These are phyloP conservation scores for Globisporangium irregulare DNA, from an alignment of 352 stramenopile genomes.

Conservation along the genomic window DNA sequence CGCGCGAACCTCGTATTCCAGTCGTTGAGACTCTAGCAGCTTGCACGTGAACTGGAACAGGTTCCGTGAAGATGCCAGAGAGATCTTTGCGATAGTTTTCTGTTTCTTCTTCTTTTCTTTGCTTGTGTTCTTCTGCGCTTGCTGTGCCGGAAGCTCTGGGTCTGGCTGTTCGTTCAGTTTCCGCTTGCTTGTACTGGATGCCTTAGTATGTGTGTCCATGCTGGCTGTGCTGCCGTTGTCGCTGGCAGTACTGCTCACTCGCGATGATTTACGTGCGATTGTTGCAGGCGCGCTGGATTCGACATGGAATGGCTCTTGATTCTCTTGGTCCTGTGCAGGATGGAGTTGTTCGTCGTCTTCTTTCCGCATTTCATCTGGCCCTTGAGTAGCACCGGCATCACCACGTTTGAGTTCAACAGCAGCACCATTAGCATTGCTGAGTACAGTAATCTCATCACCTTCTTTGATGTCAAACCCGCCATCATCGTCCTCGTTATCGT, in stretches of 20 bases:
- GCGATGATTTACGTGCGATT: background rate
- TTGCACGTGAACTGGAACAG: constrained; percentile 44
- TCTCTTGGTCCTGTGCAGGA: background rate
- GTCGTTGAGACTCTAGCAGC: constrained; percentile 28
- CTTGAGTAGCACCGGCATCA: background rate
- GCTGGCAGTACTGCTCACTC: background rate
- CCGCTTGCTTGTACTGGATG: background rate
- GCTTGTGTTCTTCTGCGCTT: background rate
- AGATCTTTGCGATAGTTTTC: constrained; percentile 3
- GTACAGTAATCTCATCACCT: background rate
- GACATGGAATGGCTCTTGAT: background rate
- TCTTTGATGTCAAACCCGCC: background rate
- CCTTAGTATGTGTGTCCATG: background rate
- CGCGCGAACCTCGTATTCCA: constrained; percentile 48
- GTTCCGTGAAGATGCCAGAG: constrained; percentile 29
- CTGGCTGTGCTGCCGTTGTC: background rate
- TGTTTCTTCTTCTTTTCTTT: constrained; percentile 3
- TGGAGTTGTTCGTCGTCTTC: background rate
- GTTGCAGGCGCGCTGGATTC: background rate
- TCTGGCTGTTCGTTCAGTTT: background rate
- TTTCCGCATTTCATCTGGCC: background rate
- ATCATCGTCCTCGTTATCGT: background rate
- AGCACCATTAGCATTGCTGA: background rate
- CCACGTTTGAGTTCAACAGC: background rate
- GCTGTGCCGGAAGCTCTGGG: background rate